phyloP scores from a whole-genome alignment of 2,329 filamentous ascomycete species.

The Paraphoma sp. region DNA sequence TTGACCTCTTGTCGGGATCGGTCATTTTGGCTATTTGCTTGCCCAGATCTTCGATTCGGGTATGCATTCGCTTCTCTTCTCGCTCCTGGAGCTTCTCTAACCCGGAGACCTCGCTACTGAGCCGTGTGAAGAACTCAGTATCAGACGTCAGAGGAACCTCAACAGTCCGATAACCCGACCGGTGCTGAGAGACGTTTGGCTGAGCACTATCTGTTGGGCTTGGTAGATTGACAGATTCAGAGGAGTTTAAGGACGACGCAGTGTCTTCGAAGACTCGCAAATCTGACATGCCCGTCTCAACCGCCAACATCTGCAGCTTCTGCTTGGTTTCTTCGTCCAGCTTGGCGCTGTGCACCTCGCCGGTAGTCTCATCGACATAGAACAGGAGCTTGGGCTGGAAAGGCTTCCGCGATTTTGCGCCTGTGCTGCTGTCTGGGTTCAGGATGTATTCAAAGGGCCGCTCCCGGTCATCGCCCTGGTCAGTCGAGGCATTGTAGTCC shows the following conservation, averaged over 20 bases:
- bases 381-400: conserved; percentile 75
- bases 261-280: conserved; percentile 42
- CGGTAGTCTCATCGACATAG: conserved; percentile 70
- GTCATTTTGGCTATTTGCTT: conserved; percentile 69
- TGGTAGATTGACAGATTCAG: not conserved
- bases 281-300: conserved; percentile 53
- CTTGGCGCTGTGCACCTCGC: conserved; percentile 71
- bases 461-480: conserved; percentile 30
- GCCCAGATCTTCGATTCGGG: conserved; percentile 69
- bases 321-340: conserved; percentile 69
- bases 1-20: conserved; percentile 68
- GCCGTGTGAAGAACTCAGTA: conserved; percentile 77
- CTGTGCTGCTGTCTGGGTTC: conserved; percentile 16
- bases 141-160: conserved; percentile 81
- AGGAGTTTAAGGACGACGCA: conserved; percentile 9
- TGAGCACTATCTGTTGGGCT: conserved; percentile 3
- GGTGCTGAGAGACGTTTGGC: conserved; percentile 5
- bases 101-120: conserved; percentile 73
- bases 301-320: conserved; percentile 67
- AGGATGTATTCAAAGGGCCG: conserved; percentile 48
- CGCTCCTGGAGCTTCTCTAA: conserved; percentile 72
- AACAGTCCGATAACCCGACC: conserved; percentile 55
- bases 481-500: conserved; percentile 40
- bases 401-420: conserved; percentile 20
- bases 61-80: conserved; percentile 69